Conservation (phyloP, 2,329 filamentous ascomycete genomes). For the Alternaria brassicicola region DNA sequence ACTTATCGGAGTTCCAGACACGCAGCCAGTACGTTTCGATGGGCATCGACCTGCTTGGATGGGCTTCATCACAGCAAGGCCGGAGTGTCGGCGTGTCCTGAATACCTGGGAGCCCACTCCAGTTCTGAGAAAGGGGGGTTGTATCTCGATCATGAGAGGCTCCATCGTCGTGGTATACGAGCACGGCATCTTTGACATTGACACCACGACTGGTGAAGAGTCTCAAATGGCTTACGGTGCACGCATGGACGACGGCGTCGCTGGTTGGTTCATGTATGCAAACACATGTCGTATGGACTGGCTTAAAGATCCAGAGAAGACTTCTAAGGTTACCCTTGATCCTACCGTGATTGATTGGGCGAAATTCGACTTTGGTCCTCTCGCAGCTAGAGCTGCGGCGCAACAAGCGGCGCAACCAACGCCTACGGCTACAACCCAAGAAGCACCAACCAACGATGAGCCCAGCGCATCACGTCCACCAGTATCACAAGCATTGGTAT, state of each 20-base stretch:
- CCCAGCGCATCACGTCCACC: not conserved
- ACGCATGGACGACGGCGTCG: not conserved
- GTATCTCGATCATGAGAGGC: not conserved
- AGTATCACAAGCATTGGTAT: not conserved
- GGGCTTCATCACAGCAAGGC: not conserved
- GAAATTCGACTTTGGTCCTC: constrained; percentile 8
- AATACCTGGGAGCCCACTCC: not conserved
- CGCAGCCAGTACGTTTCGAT: constrained; percentile 25
- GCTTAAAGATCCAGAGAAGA: not conserved
- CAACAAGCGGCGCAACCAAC: not conserved
- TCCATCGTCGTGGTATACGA: not conserved
- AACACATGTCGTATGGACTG: constrained; percentile 9
- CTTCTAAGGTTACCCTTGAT: not conserved
- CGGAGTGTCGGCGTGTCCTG: not conserved
- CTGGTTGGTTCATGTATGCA: constrained; percentile 11
- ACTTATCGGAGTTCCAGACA: constrained; percentile 19
- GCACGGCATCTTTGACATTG: not conserved
- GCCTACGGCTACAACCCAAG: not conserved
- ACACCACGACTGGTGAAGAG: not conserved
- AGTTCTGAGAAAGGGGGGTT: not conserved
- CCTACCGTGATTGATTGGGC: constrained; percentile 3
- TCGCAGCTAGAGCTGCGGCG: not conserved
- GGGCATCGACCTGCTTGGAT: constrained; percentile 25
- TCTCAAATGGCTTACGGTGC: constrained; percentile 4
- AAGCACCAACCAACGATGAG: not conserved